These are phyloP conservation scores for Lonicera japonica DNA, from an alignment of 129 eudicot genomes.

Conservation along the genomic window DNA sequence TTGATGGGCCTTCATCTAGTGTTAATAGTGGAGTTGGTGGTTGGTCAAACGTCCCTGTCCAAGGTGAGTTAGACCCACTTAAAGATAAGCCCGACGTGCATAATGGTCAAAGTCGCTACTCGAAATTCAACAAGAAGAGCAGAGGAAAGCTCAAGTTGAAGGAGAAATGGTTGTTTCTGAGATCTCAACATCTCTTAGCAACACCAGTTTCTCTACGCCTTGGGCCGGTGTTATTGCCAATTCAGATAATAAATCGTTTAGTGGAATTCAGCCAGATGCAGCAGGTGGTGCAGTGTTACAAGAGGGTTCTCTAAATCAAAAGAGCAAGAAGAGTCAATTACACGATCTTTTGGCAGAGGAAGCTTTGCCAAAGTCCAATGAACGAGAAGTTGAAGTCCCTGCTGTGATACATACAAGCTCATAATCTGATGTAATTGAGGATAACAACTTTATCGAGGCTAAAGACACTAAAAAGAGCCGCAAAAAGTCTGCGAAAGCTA, in stretches of 20 bases:
- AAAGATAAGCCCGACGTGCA: conserved; percentile 46
- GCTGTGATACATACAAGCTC: conserved; percentile 6
- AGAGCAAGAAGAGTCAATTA: conserved; percentile 52
- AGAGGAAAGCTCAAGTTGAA: conserved; percentile 36
- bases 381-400: conserved; percentile 22
- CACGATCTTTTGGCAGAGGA: conserved; percentile 55
- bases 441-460: conserved; percentile 72
- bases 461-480: conserved; percentile 89
- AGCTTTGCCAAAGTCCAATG: conserved; percentile 38
- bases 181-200: conserved; percentile 45
- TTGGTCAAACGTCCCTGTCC: conserved; percentile 70
- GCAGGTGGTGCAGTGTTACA: conserved; percentile 17
- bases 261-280: conserved; percentile 30
- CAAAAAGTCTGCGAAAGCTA: conserved; percentile 79
- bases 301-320: conserved; percentile 24
- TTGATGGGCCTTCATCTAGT: conserved; percentile 37
- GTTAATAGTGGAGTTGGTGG: conserved; percentile 36
- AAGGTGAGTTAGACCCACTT: conserved; percentile 57
- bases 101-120: conserved; percentile 60
- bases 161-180: conserved; percentile 40
- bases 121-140: conserved; percentile 95
- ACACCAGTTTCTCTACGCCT: conserved; percentile 45
- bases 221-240: conserved; percentile 62
- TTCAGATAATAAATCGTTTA: conserved; percentile 34
- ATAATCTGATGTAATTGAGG: conserved; percentile 32